Evolutionary conservation across 2,329 filamentous ascomycete genomes (phyloP).

Genomic region (Fusarium marasasianum): DNA sequence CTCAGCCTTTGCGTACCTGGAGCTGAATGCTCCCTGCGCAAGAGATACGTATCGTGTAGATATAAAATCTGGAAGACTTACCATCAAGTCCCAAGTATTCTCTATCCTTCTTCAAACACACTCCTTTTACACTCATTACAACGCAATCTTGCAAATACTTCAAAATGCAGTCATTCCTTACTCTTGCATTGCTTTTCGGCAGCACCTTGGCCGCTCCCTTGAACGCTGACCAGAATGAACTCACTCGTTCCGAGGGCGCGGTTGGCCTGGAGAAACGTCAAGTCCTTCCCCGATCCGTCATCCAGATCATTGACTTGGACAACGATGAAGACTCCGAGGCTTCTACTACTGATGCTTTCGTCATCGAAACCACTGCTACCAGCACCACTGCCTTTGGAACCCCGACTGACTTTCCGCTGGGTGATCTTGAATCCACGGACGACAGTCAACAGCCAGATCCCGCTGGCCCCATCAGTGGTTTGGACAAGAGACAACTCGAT

Average conservation of each 20-base stretch:
- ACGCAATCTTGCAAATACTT: background rate
- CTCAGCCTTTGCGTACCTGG: background rate
- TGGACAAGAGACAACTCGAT: background rate
- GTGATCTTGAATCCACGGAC: background rate
- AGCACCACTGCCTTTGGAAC: background rate
- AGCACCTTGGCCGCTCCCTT: background rate
- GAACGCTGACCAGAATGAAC: background rate
- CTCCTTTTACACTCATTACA: background rate
- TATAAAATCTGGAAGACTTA: background rate
- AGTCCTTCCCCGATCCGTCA: background rate
- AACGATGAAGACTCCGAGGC: background rate
- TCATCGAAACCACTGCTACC: background rate
- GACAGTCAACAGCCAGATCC: background rate
- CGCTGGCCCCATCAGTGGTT: background rate
- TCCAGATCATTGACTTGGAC: background rate
- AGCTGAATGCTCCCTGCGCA: background rate
- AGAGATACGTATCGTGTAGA: background rate
- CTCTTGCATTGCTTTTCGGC: background rate
- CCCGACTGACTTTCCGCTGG: background rate
- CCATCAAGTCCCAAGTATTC: background rate
- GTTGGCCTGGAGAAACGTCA: background rate
- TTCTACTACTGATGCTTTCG: background rate
- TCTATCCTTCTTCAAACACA: background rate
- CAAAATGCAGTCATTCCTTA: background rate
- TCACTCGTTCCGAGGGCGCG: background rate